A percentile compares a stretch with the other conserved stretches of the same genome.
phyloP scores from a whole-genome alignment of 2,329 filamentous ascomycete genomes.

The Aspergillus sp. region DNA sequence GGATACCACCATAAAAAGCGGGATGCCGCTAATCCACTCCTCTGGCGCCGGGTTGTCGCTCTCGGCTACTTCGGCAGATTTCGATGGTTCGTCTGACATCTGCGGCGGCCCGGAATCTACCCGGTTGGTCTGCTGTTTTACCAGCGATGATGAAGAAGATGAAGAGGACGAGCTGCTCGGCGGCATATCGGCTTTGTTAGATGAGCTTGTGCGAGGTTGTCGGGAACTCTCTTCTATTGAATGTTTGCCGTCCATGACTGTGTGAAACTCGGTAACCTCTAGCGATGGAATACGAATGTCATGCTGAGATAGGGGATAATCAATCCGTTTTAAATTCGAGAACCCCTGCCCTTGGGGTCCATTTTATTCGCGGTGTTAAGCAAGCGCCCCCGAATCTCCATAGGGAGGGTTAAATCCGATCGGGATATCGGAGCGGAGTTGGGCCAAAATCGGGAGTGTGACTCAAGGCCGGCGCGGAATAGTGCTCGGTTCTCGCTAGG shows the following conservation, averaged over 20 bases:
- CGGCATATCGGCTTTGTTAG: not conserved
- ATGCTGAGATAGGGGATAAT: not conserved
- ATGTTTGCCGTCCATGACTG: not conserved
- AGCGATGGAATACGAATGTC: too few relatives aligned
- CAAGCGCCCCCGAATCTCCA: not conserved
- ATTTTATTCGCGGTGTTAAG: not conserved
- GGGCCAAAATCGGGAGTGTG: not conserved
- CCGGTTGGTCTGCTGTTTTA: not conserved
- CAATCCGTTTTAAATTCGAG: not conserved
- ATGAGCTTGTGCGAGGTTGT: not conserved
- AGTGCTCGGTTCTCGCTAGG: not conserved
- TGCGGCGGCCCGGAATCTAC: not conserved
- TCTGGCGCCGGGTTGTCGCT: not conserved
- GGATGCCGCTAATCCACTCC: slow-evolving; percentile 25
- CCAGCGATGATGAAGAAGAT: not conserved
- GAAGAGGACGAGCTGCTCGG: not conserved
- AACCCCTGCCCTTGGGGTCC: not conserved
- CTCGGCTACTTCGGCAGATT: not conserved
- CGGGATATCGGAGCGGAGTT: not conserved
- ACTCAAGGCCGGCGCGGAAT: not conserved
- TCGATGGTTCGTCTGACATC: not conserved
- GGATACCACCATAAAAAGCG: slow-evolving; percentile 32
- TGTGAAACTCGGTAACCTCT: not conserved
- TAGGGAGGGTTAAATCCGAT: not conserved
- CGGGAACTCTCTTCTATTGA: not conserved